phyloP scores from a whole-genome alignment of 2,329 filamentous ascomycete genomes.

The Sarocladium kiliense region DNA sequence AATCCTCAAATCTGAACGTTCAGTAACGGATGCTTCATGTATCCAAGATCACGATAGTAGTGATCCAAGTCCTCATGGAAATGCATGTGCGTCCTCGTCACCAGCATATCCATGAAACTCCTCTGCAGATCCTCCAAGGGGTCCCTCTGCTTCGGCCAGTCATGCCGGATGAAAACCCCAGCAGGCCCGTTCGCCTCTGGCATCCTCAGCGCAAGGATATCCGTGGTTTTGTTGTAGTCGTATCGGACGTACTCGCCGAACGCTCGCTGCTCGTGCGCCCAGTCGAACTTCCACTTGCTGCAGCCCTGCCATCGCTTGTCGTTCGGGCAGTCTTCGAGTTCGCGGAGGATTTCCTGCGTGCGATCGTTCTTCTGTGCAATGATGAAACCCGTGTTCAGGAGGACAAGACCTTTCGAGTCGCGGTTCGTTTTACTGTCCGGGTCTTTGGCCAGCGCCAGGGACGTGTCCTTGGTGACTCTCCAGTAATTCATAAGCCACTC shows the following conservation, averaged over 20 bases:
- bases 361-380: slow-evolving; percentile 27
- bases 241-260: slow-evolving; percentile 21
- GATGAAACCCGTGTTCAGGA: slow-evolving; percentile 38
- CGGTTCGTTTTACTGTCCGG: slow-evolving; percentile 31
- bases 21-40: neutral
- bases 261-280: slow-evolving; percentile 23
- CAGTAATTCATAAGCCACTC: slow-evolving; percentile 45
- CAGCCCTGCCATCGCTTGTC: slow-evolving; percentile 15
- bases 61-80: slow-evolving; percentile 3
- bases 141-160: slow-evolving; percentile 18
- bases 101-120: slow-evolving; percentile 2
- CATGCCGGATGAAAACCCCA: slow-evolving; percentile 20
- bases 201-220: slow-evolving; percentile 16
- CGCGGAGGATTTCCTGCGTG: slow-evolving; percentile 13
- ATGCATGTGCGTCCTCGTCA: slow-evolving; percentile 3
- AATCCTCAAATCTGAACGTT: neutral
- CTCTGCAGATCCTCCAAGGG: slow-evolving; percentile 3
- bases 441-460: slow-evolving; percentile 41
- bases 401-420: slow-evolving; percentile 26
- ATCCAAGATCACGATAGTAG: neutral
- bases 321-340: slow-evolving; percentile 14
- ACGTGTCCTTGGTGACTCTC: slow-evolving; percentile 32
- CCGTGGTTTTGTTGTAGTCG: slow-evolving; percentile 17
- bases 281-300: slow-evolving; percentile 17
- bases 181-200: slow-evolving; percentile 16